Conservation (phyloP, 2,329 filamentous ascomycete species). For the Scedosporium aurantiacum region DNA sequence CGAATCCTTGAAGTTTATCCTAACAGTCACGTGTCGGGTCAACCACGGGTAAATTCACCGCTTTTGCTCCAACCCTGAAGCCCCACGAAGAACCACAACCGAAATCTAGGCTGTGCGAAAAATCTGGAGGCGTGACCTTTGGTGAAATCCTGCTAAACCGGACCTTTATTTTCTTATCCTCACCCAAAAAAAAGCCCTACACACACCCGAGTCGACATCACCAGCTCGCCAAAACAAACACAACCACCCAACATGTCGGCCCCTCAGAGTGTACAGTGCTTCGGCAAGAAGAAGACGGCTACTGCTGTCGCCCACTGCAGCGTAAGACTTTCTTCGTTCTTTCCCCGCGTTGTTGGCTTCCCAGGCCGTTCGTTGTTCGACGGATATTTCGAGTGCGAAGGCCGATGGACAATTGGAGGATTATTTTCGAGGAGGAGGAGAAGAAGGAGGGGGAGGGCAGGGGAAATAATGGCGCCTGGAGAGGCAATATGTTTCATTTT, state of each 20-base stretch:
- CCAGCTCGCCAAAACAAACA: conserved; percentile 4
- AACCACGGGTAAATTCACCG: background rate
- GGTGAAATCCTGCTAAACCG: conserved; percentile 4
- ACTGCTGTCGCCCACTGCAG: conserved; percentile 83
- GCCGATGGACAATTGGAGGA: background rate
- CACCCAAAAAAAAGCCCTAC: conserved; percentile 10
- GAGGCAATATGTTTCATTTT: background rate
- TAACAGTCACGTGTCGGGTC: conserved; percentile 3
- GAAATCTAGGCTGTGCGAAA: conserved; percentile 4
- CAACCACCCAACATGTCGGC: conserved; percentile 57
- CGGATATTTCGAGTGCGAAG: background rate
- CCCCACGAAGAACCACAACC: conserved; percentile 6
- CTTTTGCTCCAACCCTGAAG: conserved; percentile 4
- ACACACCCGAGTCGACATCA: conserved; percentile 5
- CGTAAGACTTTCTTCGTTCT: background rate
- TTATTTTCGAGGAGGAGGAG: background rate
- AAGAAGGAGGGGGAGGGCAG: background rate
- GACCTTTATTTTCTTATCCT: conserved; percentile 9
- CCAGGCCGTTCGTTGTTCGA: background rate
- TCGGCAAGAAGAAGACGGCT: conserved; percentile 94
- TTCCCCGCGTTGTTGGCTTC: background rate
- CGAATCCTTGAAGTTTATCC: too few relatives aligned
- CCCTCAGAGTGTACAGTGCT: conserved; percentile 84
- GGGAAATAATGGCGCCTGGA: background rate
- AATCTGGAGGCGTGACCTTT: background rate